Percentiles rank a stretch among this genome's conserved stretches.
Evolutionary conservation across 1,284 basidiomycete genomes (phyloP).

Genomic region (Ceratobasidium sp.): DNA sequence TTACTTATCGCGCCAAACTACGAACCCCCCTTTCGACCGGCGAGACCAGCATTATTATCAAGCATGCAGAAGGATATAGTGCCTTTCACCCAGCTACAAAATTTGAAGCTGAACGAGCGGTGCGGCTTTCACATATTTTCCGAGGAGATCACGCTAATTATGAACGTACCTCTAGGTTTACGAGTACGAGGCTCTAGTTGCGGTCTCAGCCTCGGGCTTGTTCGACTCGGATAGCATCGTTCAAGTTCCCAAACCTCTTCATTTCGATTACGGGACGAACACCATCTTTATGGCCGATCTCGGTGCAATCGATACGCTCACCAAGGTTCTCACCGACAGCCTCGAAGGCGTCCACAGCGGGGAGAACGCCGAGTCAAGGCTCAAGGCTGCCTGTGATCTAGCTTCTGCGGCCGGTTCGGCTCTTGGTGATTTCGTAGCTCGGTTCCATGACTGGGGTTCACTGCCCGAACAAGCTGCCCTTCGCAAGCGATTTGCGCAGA

Average conservation of each 20-base stretch:
- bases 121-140: neutral
- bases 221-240: slow-evolving; percentile 10
- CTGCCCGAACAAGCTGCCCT: slow-evolving; percentile 18
- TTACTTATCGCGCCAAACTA: slow-evolving; percentile 19
- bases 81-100: neutral
- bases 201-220: neutral
- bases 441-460: slow-evolving; percentile 22
- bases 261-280: slow-evolving; percentile 33
- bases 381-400: neutral
- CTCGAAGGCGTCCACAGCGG: neutral
- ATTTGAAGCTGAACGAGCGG: neutral
- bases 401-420: slow-evolving; percentile 8
- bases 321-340: slow-evolving; percentile 2
- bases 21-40: slow-evolving; percentile 16
- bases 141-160: neutral
- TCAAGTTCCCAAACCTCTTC: slow-evolving; percentile 4
- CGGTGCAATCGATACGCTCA: neutral
- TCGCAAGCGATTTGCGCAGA: neutral
- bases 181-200: slow-evolving; percentile 25
- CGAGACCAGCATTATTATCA: slow-evolving; percentile 20
- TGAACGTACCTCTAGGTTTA: neutral
- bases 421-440: slow-evolving; percentile 31
- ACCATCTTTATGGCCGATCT: slow-evolving; percentile 32
- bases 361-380: neutral
- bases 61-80: slow-evolving; percentile 15